Base-by-base conservation (phyloP, 345 rosid genomes). In the Gossypium arboreum region DNA sequence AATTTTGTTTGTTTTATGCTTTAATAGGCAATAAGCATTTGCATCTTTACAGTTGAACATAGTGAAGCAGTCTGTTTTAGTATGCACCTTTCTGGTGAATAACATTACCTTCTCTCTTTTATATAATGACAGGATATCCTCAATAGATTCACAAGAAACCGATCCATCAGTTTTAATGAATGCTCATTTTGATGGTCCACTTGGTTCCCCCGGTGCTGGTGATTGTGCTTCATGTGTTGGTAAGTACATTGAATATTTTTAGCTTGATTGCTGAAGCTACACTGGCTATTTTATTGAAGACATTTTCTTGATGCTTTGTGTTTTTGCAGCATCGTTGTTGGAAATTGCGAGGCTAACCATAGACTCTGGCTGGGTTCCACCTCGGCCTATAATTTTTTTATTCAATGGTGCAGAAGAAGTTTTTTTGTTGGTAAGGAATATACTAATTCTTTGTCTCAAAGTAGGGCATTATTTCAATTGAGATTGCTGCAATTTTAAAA, bases 151-250 rank as follows among this genome's bases (percentile, higher is more conserved):
- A 71, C 84, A 50, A 62, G 97, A 91, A 58, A 81, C 75, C 7
- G 98, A 90, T 55, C 83, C 97, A 8, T 88, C 99, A 6, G 92
- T 95, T 80, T 80, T 95, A 81, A 79, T 95, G 73, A 95, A 95
- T 89, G 99, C 97, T 44, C 98, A 95, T 86, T 95, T 84, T 83
- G 99, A 95, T 74, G 84, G 98, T 76, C 88, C 98, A 22, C 89
- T 93, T 56, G 93, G 90, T 62, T 95, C 99, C 12, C 97, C 97
- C 9, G 99, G 99, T 77, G 99, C 99, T 79, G 97, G 93, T 63
- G 99, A 95, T 74, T 95, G 99, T 81, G 99, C 86, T 72, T 89
- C 99, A 67, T 93, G 99, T 78, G 98, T 93, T 78, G 99, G 99
- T 95, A 73, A 29, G 97, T 76, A 43, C 18, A 27, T 69, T 51